These are phyloP conservation scores for Nicotiana noctiflora DNA, from an alignment of 257 asterid genomes.

Conservation along the genomic window DNA sequence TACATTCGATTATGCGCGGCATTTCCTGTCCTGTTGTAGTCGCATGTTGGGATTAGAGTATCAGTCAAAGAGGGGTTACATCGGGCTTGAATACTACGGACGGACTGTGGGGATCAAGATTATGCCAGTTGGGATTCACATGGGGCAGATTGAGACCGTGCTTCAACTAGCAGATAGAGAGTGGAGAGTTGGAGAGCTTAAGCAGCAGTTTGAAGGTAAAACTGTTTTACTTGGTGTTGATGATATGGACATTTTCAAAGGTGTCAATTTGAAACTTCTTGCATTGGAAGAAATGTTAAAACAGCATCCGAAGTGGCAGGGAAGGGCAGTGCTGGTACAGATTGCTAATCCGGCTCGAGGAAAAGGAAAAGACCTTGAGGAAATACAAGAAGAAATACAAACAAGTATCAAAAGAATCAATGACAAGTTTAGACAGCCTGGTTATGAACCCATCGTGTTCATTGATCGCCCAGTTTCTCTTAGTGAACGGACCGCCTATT, in stretches of 20 bases:
- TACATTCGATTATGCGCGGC: slow-evolving; percentile 47
- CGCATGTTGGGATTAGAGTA: slow-evolving; percentile 45
- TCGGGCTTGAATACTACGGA: slow-evolving; percentile 44
- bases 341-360: slow-evolving; percentile 46
- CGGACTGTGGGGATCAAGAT: slow-evolving; percentile 48
- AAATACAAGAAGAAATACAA: slow-evolving; percentile 34
- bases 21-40: slow-evolving; percentile 48
- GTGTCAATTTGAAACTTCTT: slow-evolving; percentile 40
- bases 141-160: slow-evolving; percentile 38
- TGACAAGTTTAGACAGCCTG: slow-evolving; percentile 31
- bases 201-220: slow-evolving; percentile 39
- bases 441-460: slow-evolving; percentile 43
- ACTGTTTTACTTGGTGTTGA: slow-evolving; percentile 44
- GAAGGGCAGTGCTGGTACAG: slow-evolving; percentile 42
- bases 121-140: slow-evolving; percentile 49
- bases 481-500: slow-evolving; percentile 39
- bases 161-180: slow-evolving; percentile 37
- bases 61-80: slow-evolving; percentile 48
- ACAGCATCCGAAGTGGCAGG: slow-evolving; percentile 43
- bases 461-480: slow-evolving; percentile 36
- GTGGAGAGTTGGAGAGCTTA: slow-evolving; percentile 33
- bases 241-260: slow-evolving; percentile 50
- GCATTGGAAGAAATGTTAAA: slow-evolving; percentile 43
- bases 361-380: slow-evolving; percentile 44
- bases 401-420: slow-evolving; percentile 35